phyloP scores from a whole-genome alignment of 257 asterid species.

The Vinca minor region DNA sequence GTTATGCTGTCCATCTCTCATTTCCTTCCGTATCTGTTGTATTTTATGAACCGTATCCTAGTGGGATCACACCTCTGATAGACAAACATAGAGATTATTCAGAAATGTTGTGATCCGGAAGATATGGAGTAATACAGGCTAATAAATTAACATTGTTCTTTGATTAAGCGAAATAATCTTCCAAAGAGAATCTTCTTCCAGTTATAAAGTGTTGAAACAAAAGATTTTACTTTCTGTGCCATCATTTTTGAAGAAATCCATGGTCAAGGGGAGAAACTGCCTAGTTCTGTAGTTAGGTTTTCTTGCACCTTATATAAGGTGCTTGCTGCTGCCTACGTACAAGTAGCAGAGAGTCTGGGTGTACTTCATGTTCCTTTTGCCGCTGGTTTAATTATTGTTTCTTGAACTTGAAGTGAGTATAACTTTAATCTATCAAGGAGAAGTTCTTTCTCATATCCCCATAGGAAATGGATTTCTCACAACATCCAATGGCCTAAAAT shows the following conservation, averaged over 20 bases:
- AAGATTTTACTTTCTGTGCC: background rate
- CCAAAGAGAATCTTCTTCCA: background rate
- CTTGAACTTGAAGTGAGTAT: background rate
- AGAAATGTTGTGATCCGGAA: background rate
- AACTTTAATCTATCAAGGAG: background rate
- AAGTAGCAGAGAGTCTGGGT: background rate
- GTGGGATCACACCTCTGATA: background rate
- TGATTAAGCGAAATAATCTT: background rate
- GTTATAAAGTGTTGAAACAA: background rate
- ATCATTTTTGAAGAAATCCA: background rate
- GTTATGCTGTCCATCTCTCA: background rate
- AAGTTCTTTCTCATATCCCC: background rate
- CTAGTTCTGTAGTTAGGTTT: background rate
- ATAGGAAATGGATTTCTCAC: background rate
- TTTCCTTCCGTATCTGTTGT: background rate
- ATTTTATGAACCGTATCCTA: background rate
- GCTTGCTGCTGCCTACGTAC: background rate
- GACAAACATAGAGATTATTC: background rate
- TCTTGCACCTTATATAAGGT: background rate
- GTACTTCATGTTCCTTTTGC: background rate
- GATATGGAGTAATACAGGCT: background rate
- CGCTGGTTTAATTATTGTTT: background rate
- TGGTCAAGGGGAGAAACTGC: background rate
- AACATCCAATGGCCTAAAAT: background rate
- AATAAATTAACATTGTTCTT: no score